These are phyloP conservation scores for Allium fistulosum DNA, from an alignment of 106 monocot species.

Conservation along the genomic window DNA sequence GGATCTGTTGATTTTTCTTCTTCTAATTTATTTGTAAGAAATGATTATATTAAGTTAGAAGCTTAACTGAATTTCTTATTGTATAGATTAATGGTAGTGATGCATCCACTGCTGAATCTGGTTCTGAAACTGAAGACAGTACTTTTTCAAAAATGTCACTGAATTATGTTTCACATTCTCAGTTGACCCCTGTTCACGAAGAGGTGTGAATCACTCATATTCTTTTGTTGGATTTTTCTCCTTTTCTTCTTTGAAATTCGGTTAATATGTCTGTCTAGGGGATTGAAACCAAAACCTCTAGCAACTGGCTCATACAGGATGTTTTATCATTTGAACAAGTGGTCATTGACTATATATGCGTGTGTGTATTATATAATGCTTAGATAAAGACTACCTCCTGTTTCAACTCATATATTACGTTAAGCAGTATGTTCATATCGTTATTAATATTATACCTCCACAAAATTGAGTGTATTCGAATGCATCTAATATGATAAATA, in stretches of 20 bases:
- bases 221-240: not conserved
- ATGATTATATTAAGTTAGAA: not conserved
- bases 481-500: too few relatives aligned
- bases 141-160: conserved; percentile 20
- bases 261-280: too few relatives aligned
- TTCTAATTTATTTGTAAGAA: not conserved
- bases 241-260: not conserved
- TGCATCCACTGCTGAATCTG: conserved; percentile 46
- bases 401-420: too few relatives aligned
- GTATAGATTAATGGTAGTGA: conserved; percentile 36
- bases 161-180: conserved; percentile 13
- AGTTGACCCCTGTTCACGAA: conserved; percentile 52
- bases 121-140: conserved; percentile 47
- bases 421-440: too few relatives aligned
- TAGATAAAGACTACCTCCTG: too few relatives aligned
- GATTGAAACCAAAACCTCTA: too few relatives aligned
- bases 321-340: too few relatives aligned
- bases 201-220: conserved; percentile 23
- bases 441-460: too few relatives aligned
- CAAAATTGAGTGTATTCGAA: too few relatives aligned
- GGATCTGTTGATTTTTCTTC: not conserved
- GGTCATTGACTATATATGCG: too few relatives aligned
- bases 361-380: too few relatives aligned
- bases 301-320: too few relatives aligned
- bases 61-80: not conserved